Conservation (phyloP, 345 rosid species). For the Populus tremula region DNA sequence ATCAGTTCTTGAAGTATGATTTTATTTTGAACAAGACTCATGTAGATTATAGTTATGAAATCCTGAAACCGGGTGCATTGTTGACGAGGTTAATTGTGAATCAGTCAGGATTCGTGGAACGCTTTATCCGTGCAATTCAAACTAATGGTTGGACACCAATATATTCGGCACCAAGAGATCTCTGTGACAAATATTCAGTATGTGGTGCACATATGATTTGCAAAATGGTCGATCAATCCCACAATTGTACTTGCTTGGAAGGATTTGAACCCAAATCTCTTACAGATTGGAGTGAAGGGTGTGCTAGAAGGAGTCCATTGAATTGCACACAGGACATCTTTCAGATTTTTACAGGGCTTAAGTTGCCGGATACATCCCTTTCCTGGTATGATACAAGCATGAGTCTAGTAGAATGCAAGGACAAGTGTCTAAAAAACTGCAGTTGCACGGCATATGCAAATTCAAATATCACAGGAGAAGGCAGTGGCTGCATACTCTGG, state of each 20-base stretch:
- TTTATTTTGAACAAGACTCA: constrained; percentile 12
- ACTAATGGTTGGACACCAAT: not conserved
- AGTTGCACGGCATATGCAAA: constrained; percentile 2
- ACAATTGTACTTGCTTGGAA: constrained; percentile 11
- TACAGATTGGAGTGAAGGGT: constrained; percentile 4
- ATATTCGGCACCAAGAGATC: constrained; percentile 2
- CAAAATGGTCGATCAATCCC: not conserved
- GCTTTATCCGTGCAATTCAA: not conserved
- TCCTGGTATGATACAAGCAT: constrained; percentile 5
- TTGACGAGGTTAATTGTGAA: constrained; percentile 17
- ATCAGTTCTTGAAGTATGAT: not conserved
- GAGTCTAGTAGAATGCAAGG: not conserved
- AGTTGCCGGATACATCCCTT: not conserved
- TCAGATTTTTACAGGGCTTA: not conserved
- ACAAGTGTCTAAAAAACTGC: constrained; percentile 1
- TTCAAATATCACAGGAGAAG: not conserved
- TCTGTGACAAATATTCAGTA: constrained; percentile 15
- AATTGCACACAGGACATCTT: not conserved
- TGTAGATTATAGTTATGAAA: constrained; percentile 7
- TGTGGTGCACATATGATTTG: constrained; percentile 21
- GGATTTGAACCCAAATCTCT: constrained; percentile 2
- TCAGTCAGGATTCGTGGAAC: constrained; percentile 8
- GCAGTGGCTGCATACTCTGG: constrained; percentile 20
- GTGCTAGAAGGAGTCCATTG: not conserved
- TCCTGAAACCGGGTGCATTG: not conserved